Conservation (phyloP, 176 grass and related monocot species). For the Melocanna baccifera region DNA sequence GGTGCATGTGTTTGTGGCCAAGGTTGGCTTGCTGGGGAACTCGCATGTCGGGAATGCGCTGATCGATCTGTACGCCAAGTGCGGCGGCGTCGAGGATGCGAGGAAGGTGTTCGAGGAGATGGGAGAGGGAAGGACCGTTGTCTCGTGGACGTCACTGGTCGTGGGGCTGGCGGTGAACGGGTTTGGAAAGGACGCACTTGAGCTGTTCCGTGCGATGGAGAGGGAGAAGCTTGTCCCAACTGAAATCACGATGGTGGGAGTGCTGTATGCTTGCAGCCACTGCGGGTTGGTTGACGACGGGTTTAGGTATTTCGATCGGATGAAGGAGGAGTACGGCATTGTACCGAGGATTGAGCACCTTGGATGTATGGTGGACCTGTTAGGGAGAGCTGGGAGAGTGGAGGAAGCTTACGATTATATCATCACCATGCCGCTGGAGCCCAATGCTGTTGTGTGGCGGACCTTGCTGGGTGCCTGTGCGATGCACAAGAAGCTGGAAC, state of each 20-base stretch:
- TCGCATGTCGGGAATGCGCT: slow-evolving; percentile 63
- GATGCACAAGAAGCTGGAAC: slow-evolving; percentile 72
- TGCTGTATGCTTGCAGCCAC: slow-evolving; percentile 88
- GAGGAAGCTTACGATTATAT: slow-evolving; percentile 75
- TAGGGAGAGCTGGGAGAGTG: slow-evolving; percentile 70
- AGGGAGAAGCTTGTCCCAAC: slow-evolving; percentile 53
- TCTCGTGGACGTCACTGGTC: slow-evolving; percentile 73
- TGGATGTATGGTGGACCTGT: slow-evolving; percentile 85
- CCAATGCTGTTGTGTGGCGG: slow-evolving; percentile 71
- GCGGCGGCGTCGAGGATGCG: slow-evolving; percentile 45
- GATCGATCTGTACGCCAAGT: slow-evolving; percentile 12
- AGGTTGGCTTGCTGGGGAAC: slow-evolving; percentile 53
- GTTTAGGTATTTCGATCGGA: slow-evolving; percentile 69
- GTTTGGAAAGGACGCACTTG: slow-evolving; percentile 62
- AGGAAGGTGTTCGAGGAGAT: slow-evolving; percentile 69
- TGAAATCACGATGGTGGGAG: slow-evolving; percentile 81
- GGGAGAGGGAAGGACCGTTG: slow-evolving; percentile 37
- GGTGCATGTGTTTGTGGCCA: slow-evolving; percentile 48
- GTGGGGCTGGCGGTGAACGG: slow-evolving; percentile 74
- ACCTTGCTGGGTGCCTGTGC: slow-evolving; percentile 80
- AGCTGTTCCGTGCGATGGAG: slow-evolving; percentile 68
- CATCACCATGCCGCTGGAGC: slow-evolving; percentile 59
- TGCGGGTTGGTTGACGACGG: slow-evolving; percentile 78
- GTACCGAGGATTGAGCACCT: slow-evolving; percentile 68
- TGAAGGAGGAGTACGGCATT: slow-evolving; percentile 59